Base-by-base conservation (phyloP, 805 yeast genomes). In the Saccharomycopsis sp. region DNA sequence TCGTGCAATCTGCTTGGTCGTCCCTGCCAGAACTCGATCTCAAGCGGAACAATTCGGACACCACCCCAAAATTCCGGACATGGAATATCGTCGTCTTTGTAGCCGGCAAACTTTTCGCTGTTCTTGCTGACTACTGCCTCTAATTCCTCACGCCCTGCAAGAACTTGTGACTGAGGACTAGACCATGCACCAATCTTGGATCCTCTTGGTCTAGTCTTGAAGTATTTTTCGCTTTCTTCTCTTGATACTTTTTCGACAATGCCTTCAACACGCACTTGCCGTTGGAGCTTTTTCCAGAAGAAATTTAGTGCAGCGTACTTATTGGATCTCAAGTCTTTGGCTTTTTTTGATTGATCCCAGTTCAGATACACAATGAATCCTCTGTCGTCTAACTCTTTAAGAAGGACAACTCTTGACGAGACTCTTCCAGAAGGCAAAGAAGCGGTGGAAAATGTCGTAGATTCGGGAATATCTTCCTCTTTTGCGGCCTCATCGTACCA, bases 41-140 rank as follows among this genome's bases (percentile, higher is more conserved):
- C 96, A 51, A 89, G 73, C 3, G 99, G 99, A 48, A 87, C 83
- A 16, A 94, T 78, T 67, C 96, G 79, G 53, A 94, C 69, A 0
- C 99, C 99, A 56, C 98, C 99, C 99, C 99, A 94, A 69, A 75
- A 85, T 40, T 88, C 91, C 15, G 99, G 99, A 63, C 96, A 87
- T 29, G 96, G 95, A 50, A 94, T 82, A 44, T 84, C 83, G 40
- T 81, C 81, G 55, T 79, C 86, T 37, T 50, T 23, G 48, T 72
- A 69, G 47, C 78, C 83, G 62, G 82, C 80, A 62, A 89, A 89
- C 68, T 82, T 77, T 57, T 78, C 72, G 57, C 77, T 84, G 60
- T 73, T 78, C 24, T 74, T 68, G 9, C 70, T 67, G 54, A 82
- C 82, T 15, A 77, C 65, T 0, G 68, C 66, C 41, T 91, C 87